phyloP scores from a whole-genome alignment of 2,329 filamentous ascomycete genomes.

The Fusarium sp. region DNA sequence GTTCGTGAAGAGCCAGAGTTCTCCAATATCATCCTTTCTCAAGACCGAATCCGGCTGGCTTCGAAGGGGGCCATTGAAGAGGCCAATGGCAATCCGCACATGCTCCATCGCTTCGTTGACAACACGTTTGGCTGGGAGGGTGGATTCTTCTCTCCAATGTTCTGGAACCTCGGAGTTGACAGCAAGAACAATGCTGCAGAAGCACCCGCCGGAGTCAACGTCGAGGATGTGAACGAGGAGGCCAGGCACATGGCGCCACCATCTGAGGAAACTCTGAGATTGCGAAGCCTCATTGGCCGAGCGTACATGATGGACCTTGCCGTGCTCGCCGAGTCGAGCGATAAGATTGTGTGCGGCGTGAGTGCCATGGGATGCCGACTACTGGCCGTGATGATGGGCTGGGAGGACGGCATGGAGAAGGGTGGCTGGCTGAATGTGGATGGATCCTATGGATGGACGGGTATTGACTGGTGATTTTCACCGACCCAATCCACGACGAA shows the following conservation, averaged over 20 bases:
- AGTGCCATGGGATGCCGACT: slow-evolving; percentile 81
- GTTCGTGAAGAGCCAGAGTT: slow-evolving; percentile 80
- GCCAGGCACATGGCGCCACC: slow-evolving; percentile 51
- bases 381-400: slow-evolving; percentile 89
- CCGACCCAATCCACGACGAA: not conserved
- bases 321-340: slow-evolving; percentile 77
- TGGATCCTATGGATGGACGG: slow-evolving; percentile 75
- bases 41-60: slow-evolving; percentile 83
- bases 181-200: slow-evolving; percentile 59
- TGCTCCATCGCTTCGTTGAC: slow-evolving; percentile 78
- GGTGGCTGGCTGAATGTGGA: slow-evolving; percentile 86
- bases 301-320: slow-evolving; percentile 87
- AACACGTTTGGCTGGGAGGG: slow-evolving; percentile 90
- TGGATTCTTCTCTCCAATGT: slow-evolving; percentile 86
- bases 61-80: slow-evolving; percentile 68
- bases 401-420: slow-evolving; percentile 76
- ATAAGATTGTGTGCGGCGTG: slow-evolving; percentile 83
- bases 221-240: slow-evolving; percentile 46
- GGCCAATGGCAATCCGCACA: slow-evolving; percentile 60
- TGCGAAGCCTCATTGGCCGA: slow-evolving; percentile 83
- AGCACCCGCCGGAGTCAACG: slow-evolving; percentile 48
- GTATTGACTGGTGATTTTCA: slow-evolving; percentile 54
- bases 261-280: slow-evolving; percentile 70
- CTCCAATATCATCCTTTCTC: slow-evolving; percentile 71
- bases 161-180: slow-evolving; percentile 80